A percentile compares a stretch with the other conserved stretches of the same genome.
Conservation (phyloP, 805 yeast genomes). For the Lachancea meyersii region DNA sequence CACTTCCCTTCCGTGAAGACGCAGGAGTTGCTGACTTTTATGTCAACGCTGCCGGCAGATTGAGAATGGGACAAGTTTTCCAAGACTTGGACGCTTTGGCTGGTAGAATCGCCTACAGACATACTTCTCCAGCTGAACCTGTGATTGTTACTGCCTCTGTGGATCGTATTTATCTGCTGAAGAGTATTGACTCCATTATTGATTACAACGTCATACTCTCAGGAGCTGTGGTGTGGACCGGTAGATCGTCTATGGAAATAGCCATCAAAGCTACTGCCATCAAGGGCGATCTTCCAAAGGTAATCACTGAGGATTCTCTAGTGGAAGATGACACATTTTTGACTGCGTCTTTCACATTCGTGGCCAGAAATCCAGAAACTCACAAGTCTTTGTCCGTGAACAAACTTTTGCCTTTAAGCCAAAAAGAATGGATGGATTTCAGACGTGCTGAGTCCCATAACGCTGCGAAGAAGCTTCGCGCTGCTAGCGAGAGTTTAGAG, state of each 20-base stretch:
- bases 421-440: conserved; percentile 74
- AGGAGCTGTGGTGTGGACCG: conserved; percentile 94
- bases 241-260: conserved; percentile 92
- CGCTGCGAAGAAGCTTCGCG: conserved; percentile 75
- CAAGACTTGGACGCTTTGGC: conserved; percentile 93
- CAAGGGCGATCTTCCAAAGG: conserved; percentile 47
- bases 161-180: conserved; percentile 82
- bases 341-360: conserved; percentile 90
- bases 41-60: conserved; percentile 83
- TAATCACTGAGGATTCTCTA: conserved; percentile 50
- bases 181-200: conserved; percentile 71
- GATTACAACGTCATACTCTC: conserved; percentile 74
- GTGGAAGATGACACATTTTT: conserved; percentile 61
- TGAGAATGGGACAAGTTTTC: conserved; percentile 86
- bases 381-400: conserved; percentile 85
- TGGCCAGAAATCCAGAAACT: conserved; percentile 91
- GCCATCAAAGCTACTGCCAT: conserved; percentile 82
- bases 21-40: conserved; percentile 78
- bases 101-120: conserved; percentile 88
- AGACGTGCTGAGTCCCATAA: conserved; percentile 86
- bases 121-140: conserved; percentile 93
- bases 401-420: conserved; percentile 66
- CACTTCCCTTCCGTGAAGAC: conserved; percentile 80
- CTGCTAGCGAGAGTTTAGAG: conserved; percentile 53
- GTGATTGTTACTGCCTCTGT: conserved; percentile 94